Evolutionary conservation across 2,329 filamentous ascomycete species (phyloP), one percentile per base, ranked within the genome.

Genomic region (Pseudocercospora eumusae): DNA sequence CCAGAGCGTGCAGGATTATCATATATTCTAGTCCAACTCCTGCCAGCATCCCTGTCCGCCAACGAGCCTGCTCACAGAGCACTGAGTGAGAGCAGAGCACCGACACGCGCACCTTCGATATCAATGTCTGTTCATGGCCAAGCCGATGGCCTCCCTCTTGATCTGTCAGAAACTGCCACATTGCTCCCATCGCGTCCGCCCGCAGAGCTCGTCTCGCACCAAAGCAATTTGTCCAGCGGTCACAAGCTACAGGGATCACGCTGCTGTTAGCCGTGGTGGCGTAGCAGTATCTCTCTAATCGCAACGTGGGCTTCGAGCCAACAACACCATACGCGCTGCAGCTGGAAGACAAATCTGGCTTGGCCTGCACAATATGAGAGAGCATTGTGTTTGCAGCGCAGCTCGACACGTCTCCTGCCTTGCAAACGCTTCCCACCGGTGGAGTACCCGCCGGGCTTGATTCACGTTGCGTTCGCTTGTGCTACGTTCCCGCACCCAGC

Each of bases 401-500:
- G 49, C 21, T 7, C 25, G 2, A 47, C 44, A 23, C 44, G 20
- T 47, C 44, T 25, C 21, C 44, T 23, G 18, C 44, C 44, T 47
- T 23, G 44, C 44, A 47, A 47, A 47, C 44, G 18, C 42, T 25
- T 25, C 23, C 23, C 13, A 6, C 45, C 6, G 21, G 45, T n/a
- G 47, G 47, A 52, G 47, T 23, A 36, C 18, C 28, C 28, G 15
- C n/a, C 44, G 44, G 9, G 44, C 20, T 21, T 33, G 52, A 31
- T 54, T 31, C 56, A 57, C 56, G 56, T 57, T 57, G 56, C 56
- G 42, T 23, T 27, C 54, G 55, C 20, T 45, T 45, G 55, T 57
- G 55, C 23, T 27, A 47, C 55, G 18, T 36, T 31, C 10, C 42
- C 40, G 10, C 45, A 23, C 31, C 31, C 54, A 11, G 36, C 36